Evolutionary conservation across 75 land plant species (phyloP), one percentile per base, ranked within the genome.

Genomic region (Isoetes taiwanensis): DNA sequence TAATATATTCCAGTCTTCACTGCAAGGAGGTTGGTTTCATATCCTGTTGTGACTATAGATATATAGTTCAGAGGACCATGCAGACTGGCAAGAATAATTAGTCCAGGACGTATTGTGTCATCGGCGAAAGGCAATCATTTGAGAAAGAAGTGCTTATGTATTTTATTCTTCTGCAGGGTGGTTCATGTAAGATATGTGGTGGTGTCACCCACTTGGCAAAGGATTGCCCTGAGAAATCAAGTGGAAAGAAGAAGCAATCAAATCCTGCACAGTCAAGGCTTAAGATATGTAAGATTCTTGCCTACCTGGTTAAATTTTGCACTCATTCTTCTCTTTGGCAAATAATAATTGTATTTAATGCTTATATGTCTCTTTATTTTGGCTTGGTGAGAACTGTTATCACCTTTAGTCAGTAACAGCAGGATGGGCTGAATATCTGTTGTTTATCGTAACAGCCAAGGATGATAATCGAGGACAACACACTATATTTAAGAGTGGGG

Each of bases 101-200:
- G n/a, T n/a, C n/a, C n/a, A n/a, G n/a, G n/a, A n/a, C n/a, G n/a
- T n/a, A n/a, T n/a, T n/a, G n/a, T n/a, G n/a, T n/a, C n/a, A n/a
- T n/a, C n/a, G n/a, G n/a, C n/a, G n/a, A n/a, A n/a, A n/a, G n/a
- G n/a, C n/a, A n/a, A n/a, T n/a, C n/a, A n/a, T n/a, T n/a, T n/a
- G n/a, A n/a, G n/a, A n/a, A n/a, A n/a, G n/a, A n/a, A n/a, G n/a
- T n/a, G n/a, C n/a, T n/a, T n/a, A n/a, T n/a, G n/a, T n/a, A n/a
- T n/a, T n/a, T n/a, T n/a, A n/a, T n/a, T n/a, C n/a, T n/a, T n/a
- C n/a, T 30, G 30, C 65, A 90, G 98, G 98, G 98, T 59, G 98
- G 98, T 34, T 77, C 73, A 30, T 93, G 98, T 58, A 88, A 93
- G 59, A 56, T 81, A 27, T 93, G 98, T 69, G 76, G 85, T 46